phyloP scores from a whole-genome alignment of 73 alveolate genomes.

The Symbiodinium pilosum region DNA sequence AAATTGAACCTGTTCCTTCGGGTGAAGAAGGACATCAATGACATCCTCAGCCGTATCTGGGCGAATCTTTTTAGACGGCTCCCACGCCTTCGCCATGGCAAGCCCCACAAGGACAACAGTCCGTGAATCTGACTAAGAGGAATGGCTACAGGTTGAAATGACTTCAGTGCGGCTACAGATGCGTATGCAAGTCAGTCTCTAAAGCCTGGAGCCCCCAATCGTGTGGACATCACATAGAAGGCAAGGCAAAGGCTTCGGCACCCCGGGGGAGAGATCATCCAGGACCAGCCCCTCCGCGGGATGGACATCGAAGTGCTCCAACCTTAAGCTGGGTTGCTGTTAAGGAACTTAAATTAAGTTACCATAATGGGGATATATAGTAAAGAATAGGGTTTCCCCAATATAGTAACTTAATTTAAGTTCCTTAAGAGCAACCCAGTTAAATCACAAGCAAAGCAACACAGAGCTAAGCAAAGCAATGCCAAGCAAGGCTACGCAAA shows the following conservation, averaged over 20 bases:
- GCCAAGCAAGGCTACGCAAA: no score
- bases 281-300: neutral
- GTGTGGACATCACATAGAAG: no score
- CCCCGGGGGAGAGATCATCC: neutral
- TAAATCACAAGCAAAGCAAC: no score
- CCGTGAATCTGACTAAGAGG: neutral
- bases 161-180: no score
- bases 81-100: neutral
- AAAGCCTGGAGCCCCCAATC: no score
- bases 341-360: no score
- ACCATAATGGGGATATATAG: neutral
- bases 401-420: no score
- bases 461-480: no score
- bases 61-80: neutral
- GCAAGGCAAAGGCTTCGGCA: no score
- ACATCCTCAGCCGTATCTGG: neutral
- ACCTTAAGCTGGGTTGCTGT: neutral
- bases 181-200: no score
- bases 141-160: neutral
- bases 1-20: neutral
- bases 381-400: no score
- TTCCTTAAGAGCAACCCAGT: neutral
- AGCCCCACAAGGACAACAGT: neutral
- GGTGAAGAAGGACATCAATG: neutral
- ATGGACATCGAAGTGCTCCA: neutral